Conservation (phyloP, 1,284 basidiomycete species). For the Phenoliferia sp. region DNA sequence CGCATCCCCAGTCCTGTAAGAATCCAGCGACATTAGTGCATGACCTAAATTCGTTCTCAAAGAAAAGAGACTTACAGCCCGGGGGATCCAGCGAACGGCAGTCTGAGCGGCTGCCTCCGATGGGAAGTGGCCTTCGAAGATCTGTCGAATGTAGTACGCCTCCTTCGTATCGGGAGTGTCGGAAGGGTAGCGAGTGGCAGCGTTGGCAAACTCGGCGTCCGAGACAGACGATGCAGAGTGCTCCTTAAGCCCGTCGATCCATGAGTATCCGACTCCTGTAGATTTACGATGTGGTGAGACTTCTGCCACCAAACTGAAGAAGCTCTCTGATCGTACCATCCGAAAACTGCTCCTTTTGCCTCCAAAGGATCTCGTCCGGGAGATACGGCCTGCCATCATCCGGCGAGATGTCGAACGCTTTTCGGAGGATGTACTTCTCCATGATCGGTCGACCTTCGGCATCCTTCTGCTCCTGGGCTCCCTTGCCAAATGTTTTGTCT, state of each 20-base stretch:
- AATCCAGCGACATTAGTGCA: constrained; percentile 46
- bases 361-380: constrained; percentile 91
- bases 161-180: constrained; percentile 96
- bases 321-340: constrained; percentile 56
- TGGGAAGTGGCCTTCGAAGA: constrained; percentile 78
- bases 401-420: constrained; percentile 84
- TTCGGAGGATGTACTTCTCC: constrained; percentile 98
- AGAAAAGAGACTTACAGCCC: constrained; percentile 49
- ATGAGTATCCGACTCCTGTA: constrained; percentile 81
- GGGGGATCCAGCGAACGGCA: constrained; percentile 70
- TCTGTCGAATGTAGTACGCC: constrained; percentile 88
- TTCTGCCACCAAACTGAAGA: background rate
- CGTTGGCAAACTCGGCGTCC: constrained; percentile 74
- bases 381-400: constrained; percentile 76
- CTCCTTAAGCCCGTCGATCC: constrained; percentile 99
- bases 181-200: constrained; percentile 69
- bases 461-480: constrained; percentile 67
- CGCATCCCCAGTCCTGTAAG: constrained; percentile 95
- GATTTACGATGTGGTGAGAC: background rate
- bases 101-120: constrained; percentile 79
- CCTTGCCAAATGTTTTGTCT: constrained; percentile 89
- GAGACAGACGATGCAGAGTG: constrained; percentile 70
- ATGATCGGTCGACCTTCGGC: constrained; percentile 79
- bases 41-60: too few species aligned
- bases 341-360: constrained; percentile 99